These are phyloP conservation scores for Hyparrhenia diplandra DNA, from an alignment of 176 grass and related monocot species.

Conservation along the genomic window DNA sequence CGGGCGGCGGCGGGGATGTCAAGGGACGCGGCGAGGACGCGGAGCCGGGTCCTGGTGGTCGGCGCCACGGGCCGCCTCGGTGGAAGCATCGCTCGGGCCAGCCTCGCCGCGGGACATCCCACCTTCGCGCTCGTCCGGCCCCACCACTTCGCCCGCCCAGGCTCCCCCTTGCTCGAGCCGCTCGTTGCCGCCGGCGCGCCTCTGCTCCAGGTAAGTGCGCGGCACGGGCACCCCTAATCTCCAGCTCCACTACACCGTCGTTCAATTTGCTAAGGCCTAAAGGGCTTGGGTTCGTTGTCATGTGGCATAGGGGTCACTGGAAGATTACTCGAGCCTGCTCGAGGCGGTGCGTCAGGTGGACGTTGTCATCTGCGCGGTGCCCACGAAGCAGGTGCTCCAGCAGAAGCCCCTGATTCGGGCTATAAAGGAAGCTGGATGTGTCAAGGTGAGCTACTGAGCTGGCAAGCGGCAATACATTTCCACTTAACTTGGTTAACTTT, in stretches of 20 bases:
- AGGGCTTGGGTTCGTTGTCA: not conserved
- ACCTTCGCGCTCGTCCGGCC: slow-evolving; percentile 72
- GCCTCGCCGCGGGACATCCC: slow-evolving; percentile 53
- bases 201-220: slow-evolving; percentile 51
- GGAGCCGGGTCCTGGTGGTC: slow-evolving; percentile 73
- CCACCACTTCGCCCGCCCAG: slow-evolving; percentile 33
- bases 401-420: slow-evolving; percentile 73
- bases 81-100: slow-evolving; percentile 50
- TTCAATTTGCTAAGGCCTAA: not conserved
- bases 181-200: slow-evolving; percentile 56
- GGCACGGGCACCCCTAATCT: not conserved
- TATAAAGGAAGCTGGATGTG: slow-evolving; percentile 81
- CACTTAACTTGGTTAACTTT: not conserved
- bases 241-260: not conserved
- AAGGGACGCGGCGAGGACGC: slow-evolving; percentile 21
- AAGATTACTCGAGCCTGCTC: slow-evolving; percentile 65
- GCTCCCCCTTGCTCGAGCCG: slow-evolving; percentile 22
- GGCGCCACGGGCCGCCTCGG: slow-evolving; percentile 78
- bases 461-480: not conserved
- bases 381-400: slow-evolving; percentile 62
- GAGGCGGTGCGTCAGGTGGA: slow-evolving; percentile 70
- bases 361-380: slow-evolving; percentile 75
- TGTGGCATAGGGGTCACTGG: slow-evolving; percentile 58
- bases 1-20: slow-evolving; percentile 18
- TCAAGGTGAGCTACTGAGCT: slow-evolving; percentile 56